These are phyloP conservation scores for Apiospora phragmitis DNA, from an alignment of 2,329 filamentous ascomycete species.

Conservation along the genomic window DNA sequence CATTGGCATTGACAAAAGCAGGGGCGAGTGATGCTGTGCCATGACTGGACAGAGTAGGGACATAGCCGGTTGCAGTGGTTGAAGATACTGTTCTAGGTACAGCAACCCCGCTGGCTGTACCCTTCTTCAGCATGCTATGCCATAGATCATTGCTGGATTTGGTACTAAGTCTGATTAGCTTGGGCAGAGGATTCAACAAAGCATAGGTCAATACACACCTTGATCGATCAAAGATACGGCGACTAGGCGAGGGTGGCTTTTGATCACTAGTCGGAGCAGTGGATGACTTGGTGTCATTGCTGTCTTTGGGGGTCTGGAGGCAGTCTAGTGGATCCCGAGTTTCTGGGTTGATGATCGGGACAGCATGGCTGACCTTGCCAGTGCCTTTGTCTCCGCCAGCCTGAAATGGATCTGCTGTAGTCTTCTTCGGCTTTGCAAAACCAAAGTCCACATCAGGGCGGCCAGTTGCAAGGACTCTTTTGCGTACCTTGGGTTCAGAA, in stretches of 20 bases:
- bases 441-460: slow-evolving; percentile 18
- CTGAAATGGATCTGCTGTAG: slow-evolving; percentile 29
- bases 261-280: slow-evolving; percentile 16
- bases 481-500: slow-evolving; percentile 1
- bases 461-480: slow-evolving; percentile 9
- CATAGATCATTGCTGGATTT: slow-evolving; percentile 46
- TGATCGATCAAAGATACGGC: slow-evolving; percentile 29
- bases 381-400: slow-evolving; percentile 23
- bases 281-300: slow-evolving; percentile 8
- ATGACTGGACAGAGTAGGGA: slow-evolving; percentile 54
- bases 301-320: slow-evolving; percentile 17
- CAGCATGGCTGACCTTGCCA: slow-evolving; percentile 32
- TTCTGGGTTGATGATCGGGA: slow-evolving; percentile 33
- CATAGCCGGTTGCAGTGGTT: slow-evolving; percentile 53
- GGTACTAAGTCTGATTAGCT: slow-evolving; percentile 30
- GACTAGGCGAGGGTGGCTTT: slow-evolving; percentile 19
- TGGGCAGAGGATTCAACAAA: neutral
- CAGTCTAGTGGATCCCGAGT: slow-evolving; percentile 17
- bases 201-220: slow-evolving; percentile 25
- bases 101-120: slow-evolving; percentile 47
- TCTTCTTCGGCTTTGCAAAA: slow-evolving; percentile 22
- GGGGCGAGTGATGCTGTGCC: slow-evolving; percentile 52
- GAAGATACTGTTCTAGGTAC: slow-evolving; percentile 52
- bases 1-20: slow-evolving; percentile 40
- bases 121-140: slow-evolving; percentile 53